phyloP scores from a whole-genome alignment of 2,329 filamentous ascomycete species.

The Sclerotinia glacialis region DNA sequence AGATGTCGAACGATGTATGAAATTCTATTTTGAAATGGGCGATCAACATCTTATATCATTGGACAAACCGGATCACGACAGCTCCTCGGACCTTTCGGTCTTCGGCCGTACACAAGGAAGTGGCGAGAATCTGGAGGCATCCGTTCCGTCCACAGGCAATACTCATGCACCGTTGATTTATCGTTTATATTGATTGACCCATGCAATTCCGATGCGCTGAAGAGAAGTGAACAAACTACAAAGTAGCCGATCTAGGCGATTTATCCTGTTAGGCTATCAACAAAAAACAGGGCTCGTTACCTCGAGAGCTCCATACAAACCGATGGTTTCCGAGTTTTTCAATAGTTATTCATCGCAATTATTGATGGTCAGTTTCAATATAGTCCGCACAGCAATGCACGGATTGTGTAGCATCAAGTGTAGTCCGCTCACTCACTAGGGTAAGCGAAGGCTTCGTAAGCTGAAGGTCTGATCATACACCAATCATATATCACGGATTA shows the following conservation, averaged over 20 bases:
- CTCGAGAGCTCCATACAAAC: background rate
- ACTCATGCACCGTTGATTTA: constrained; percentile 6
- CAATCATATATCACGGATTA: background rate
- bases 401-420: constrained; percentile 11
- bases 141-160: background rate
- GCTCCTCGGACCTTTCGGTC: constrained; percentile 19
- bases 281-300: background rate
- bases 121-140: constrained; percentile 18
- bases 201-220: constrained; percentile 1
- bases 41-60: constrained; percentile 17
- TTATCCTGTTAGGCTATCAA: background rate
- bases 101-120: constrained; percentile 19
- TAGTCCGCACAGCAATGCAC: constrained; percentile 7
- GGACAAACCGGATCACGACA: constrained; percentile 7
- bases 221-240: background rate
- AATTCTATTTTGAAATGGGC: background rate
- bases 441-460: constrained; percentile 4
- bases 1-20: background rate
- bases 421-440: constrained; percentile 13
- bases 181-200: background rate
- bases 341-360: background rate
- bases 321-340: background rate
- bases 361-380: constrained; percentile 7
- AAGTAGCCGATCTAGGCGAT: background rate
- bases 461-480: constrained; percentile 15